Base-by-base conservation (phyloP, 1,284 basidiomycete genomes). In the Cerioporus squamosus region DNA sequence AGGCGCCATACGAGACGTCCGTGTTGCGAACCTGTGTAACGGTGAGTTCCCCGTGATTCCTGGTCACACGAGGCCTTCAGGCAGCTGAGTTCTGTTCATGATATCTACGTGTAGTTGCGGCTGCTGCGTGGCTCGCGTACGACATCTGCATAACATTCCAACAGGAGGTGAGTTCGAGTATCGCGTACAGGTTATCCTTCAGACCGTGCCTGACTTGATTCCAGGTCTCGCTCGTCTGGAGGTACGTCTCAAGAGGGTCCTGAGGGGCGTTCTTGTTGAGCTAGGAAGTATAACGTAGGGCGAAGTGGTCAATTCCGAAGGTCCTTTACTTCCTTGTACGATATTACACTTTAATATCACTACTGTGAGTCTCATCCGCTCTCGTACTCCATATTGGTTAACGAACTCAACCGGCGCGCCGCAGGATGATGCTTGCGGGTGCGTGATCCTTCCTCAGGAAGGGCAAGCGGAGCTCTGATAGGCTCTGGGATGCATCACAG, bases 301-400 rank as follows among this genome's bases (percentile, higher is more conserved):
- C 57, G 18, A 50, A 40, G n/a, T 62, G 57, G 57, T 62, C 61
- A 3, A 33, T 54, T 10, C 54, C 57, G 9, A 62, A 62, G 29
- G 2, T 59, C 12, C 51, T 62, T 15, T 62, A 59, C 49, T 26
- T 62, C 12, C 17, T 59, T 33, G 57, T 62, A 22, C 51, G 61
- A 46, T 62, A 62, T 43, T 59, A 57, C 20, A 58, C 51, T 5
- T 38, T 62, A 4, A 6, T 59, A 5, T 56, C 53, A 3, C 24
- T 62, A 7, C n/a, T 53, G 61, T 62, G 33, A 50, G 61, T 62
- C 18, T 43, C 9, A 17, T 6, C n/a, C 20, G 4, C 17, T 22
- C 18, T 22, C 40, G 9, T 22, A 14, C 40, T 43, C 18, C 39
- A 29, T 10, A 29, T 10, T 1, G 29, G 29, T 29, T 1, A 9